Evolutionary conservation across 176 grass and related monocot genomes (phyloP).

Genomic region (Stipa capillata): DNA sequence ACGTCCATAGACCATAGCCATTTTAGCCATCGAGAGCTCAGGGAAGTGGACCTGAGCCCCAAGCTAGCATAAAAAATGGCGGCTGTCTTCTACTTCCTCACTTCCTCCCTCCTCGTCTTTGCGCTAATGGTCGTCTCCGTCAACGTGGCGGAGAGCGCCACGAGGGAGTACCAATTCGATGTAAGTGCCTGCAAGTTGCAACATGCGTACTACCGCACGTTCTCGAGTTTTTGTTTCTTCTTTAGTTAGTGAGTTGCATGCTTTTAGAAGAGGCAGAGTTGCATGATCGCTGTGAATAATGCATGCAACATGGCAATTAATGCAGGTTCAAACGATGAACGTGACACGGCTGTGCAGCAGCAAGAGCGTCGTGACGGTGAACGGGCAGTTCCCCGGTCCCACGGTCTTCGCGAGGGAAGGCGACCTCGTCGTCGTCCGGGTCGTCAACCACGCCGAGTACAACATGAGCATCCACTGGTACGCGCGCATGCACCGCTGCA

Average conservation of each 20-base stretch:
- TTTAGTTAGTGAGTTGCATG: too few species aligned
- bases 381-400: conserved; percentile 68
- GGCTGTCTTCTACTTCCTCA: conserved; percentile 2
- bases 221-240: background rate
- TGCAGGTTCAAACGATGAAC: conserved; percentile 59
- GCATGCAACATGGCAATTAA: background rate
- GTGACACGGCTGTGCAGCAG: conserved; percentile 65
- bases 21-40: conserved; percentile 24
- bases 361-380: conserved; percentile 75
- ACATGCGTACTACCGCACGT: too few species aligned
- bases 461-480: conserved; percentile 85
- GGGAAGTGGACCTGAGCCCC: background rate
- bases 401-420: conserved; percentile 61
- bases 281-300: too few species aligned
- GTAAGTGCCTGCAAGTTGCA: conserved; percentile 32
- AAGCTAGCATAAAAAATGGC: background rate
- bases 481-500: background rate
- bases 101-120: conserved; percentile 8
- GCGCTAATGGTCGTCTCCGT: conserved; percentile 12
- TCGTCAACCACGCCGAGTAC: conserved; percentile 62
- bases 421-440: conserved; percentile 57
- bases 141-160: conserved; percentile 24
- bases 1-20: background rate
- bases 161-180: conserved; percentile 64
- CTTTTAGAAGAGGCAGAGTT: background rate